Evolutionary conservation across 805 yeast genomes (phyloP).

Genomic region (Kodamaea laetipori): DNA sequence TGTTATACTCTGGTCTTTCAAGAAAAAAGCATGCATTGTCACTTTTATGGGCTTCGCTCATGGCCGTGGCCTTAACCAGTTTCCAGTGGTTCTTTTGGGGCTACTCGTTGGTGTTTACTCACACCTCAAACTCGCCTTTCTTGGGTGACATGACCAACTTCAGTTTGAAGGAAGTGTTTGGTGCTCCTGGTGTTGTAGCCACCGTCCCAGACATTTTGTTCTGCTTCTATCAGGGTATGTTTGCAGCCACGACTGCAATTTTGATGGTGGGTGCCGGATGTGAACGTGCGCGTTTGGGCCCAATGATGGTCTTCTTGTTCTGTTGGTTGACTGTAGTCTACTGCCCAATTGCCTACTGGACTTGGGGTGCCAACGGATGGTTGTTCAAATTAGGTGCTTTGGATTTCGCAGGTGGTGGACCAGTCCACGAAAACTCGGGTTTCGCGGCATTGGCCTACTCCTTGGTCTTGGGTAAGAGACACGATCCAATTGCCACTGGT

Average conservation of each 20-base stretch:
- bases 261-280: conserved; percentile 97
- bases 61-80: conserved; percentile 78
- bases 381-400: conserved; percentile 76
- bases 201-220: conserved; percentile 88
- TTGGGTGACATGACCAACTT: conserved; percentile 83
- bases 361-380: conserved; percentile 97
- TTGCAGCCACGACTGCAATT: conserved; percentile 90
- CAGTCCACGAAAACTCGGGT: conserved; percentile 94
- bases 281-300: conserved; percentile 94
- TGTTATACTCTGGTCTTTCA: conserved; percentile 88
- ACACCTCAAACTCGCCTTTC: conserved; percentile 60
- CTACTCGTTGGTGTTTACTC: conserved; percentile 83
- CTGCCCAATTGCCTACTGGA: conserved; percentile 96
- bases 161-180: conserved; percentile 78
- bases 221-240: conserved; percentile 94
- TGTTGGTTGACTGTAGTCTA: conserved; percentile 94
- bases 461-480: conserved; percentile 86
- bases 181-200: conserved; percentile 68
- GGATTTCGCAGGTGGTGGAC: conserved; percentile 99
- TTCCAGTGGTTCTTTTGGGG: conserved; percentile 99
- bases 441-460: conserved; percentile 95
- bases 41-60: conserved; percentile 88
- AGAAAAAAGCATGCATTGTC: conserved; percentile 96
- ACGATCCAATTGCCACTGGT: conserved; percentile 69
- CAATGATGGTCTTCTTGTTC: conserved; percentile 93